Base-by-base conservation (phyloP, 2,329 filamentous ascomycete genomes). In the Arthrobotrys musiformis region DNA sequence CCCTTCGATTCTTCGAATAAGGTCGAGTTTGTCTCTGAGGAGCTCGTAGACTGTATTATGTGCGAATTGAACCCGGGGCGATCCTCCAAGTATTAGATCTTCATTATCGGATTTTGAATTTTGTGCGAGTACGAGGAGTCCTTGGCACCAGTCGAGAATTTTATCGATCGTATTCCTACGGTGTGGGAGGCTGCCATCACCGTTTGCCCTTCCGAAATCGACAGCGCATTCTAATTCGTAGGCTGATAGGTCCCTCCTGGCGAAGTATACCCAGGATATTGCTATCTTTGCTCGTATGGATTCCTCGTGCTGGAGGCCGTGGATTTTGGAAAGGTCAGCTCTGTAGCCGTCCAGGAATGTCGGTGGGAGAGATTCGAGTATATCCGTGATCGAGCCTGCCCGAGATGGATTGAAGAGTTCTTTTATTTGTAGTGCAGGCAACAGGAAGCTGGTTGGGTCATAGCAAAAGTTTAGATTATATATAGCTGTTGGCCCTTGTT, bases 241-340 rank as follows among this genome's bases (percentile, higher is more conserved):
- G 13, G 50, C 48, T 56, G 63, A 68, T 35, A 68, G 26, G 8
- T 30, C 30, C 35, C 63, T 68, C 46, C 50, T 56, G 9, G 63
- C 63, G 13, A 56, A 68, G 24, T 68, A 68, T 35, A 46, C 63
- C 63, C 63, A 68, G 6, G 63, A 68, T 42, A 68, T 68, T 19
- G 63, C 63, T 35, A 28, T 68, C 26, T 64, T 64, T 33, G 63
- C 63, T 22, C 22, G 37, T 35, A 58, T 24, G n/a, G 63, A 68
- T 30, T 68, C 26, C 17, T 68, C 33, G 15, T 19, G 35, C 48
- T 24, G 48, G 5, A 56, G 63, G 5, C 58, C 15, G 33, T 19
- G 7, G 22, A 56, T 33, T 58, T 44, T 58, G 2, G 24, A 35
- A 37, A 68, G 48, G 26, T 58, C 33, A 35, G 33, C 42, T 64